Evolutionary conservation across 2,329 filamentous ascomycete species (phyloP).

Genomic region (Cladosporium sp.): DNA sequence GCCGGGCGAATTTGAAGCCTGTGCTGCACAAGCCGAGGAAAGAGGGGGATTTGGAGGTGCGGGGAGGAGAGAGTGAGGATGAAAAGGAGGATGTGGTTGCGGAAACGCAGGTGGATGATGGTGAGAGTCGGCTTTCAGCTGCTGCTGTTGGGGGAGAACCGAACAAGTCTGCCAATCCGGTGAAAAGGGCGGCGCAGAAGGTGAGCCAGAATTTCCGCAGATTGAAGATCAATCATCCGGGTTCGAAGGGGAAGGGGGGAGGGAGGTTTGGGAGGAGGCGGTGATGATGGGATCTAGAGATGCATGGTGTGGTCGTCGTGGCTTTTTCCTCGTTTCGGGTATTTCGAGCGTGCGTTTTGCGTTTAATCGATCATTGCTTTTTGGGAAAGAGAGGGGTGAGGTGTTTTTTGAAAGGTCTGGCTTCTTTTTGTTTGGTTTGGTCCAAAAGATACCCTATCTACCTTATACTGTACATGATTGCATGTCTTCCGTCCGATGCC

Average conservation of each 20-base stretch:
- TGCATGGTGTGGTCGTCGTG: too few relatives aligned
- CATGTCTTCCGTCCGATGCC: too few relatives aligned
- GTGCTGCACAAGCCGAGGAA: slow-evolving; percentile 30
- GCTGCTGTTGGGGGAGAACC: background rate
- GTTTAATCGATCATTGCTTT: too few relatives aligned
- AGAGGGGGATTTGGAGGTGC: slow-evolving; percentile 19
- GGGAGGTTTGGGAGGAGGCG: slow-evolving; percentile 31
- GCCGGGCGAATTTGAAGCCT: slow-evolving; percentile 54
- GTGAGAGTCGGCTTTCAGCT: background rate
- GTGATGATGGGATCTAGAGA: slow-evolving; percentile 13
- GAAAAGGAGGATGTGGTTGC: slow-evolving; percentile 15
- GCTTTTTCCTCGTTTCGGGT: too few relatives aligned
- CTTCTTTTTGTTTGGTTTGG: too few relatives aligned
- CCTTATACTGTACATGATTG: too few relatives aligned
- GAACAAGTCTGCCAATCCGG: slow-evolving; percentile 7
- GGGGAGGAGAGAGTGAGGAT: slow-evolving; percentile 4
- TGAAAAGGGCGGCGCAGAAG: slow-evolving; percentile 40
- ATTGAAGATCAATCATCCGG: slow-evolving; percentile 50
- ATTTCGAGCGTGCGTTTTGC: too few relatives aligned
- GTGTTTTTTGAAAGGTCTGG: too few relatives aligned
- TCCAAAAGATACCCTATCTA: too few relatives aligned
- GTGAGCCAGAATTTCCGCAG: slow-evolving; percentile 46
- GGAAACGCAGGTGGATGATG: slow-evolving; percentile 20
- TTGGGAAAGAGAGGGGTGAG: too few relatives aligned
- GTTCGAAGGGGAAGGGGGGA: slow-evolving; percentile 39